Base-by-base conservation (phyloP, 2,329 filamentous ascomycete species). In the Thielaviopsis ethacetica region DNA sequence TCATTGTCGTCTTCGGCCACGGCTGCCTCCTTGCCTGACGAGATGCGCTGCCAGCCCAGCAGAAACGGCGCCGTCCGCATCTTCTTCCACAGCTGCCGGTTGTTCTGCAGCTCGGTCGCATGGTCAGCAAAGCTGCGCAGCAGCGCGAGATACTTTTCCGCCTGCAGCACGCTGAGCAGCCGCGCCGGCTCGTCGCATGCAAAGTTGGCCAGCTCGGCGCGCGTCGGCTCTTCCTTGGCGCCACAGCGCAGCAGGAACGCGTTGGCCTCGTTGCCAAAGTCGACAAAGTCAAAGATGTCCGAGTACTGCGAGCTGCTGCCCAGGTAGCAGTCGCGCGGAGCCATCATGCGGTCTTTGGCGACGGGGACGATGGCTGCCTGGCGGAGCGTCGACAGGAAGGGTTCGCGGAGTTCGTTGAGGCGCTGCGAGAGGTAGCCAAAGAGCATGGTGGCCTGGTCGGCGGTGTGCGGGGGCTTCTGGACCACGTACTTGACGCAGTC, bases 281-380 rank as follows among this genome's bases (percentile, higher is more conserved):
- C 88, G 15, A 97, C 91, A 70, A 96, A 98, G 68, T 97, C 90
- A 64, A 98, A 95, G 34, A 98, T 94, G 34, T 95, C 87, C 12
- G 82, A 86, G 66, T 94, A 98, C 7, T 76, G 77, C 1, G 72
- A 69, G 5, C 78, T 82, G 27, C 64, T 84, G 9, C 93, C 93
- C 1, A 98, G 76, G 68, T 95, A 98, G 63, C 62, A 63, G 21
- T 61, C 58, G 13, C 49, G 57, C 1, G 62, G 62, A 13, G 59
- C 47, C 24, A 57, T 56, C 15, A 59, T 53, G 15, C 59, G 59
- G 15, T 57, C 59, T 26, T 55, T 61, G 17, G 54, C 65, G 12
- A 93, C 78, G 0, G 91, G 91, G 1, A 95, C 83, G 59, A 96
- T 88, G 0, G 75, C 71, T 9, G 86, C 77, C 61, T 79, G 77